phyloP scores from a whole-genome alignment of 805 yeast species.

The Candida ficus region DNA sequence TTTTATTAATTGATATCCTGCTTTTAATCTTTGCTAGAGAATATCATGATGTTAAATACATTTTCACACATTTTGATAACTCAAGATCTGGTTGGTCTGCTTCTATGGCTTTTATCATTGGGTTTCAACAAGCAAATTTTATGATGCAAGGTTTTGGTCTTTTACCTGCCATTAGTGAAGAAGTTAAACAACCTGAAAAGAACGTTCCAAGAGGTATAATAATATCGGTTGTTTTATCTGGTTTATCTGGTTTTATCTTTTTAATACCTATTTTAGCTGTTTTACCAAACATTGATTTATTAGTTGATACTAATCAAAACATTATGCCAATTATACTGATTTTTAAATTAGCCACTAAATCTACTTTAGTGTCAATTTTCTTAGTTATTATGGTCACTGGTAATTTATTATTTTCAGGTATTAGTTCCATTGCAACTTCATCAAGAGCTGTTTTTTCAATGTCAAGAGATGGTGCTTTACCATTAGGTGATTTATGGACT shows the following conservation, averaged over 20 bases:
- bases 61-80: slow-evolving; percentile 65
- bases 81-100: slow-evolving; percentile 73
- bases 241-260: slow-evolving; percentile 66
- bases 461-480: slow-evolving; percentile 80
- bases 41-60: slow-evolving; percentile 54
- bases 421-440: slow-evolving; percentile 76
- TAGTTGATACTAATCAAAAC: slow-evolving; percentile 51
- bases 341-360: slow-evolving; percentile 65
- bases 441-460: slow-evolving; percentile 79
- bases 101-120: slow-evolving; percentile 66
- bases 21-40: slow-evolving; percentile 50
- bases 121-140: slow-evolving; percentile 73
- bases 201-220: slow-evolving; percentile 73
- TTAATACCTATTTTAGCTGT: slow-evolving; percentile 68
- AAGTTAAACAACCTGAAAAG: slow-evolving; percentile 68
- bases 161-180: slow-evolving; percentile 78
- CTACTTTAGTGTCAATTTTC: slow-evolving; percentile 62
- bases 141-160: slow-evolving; percentile 82
- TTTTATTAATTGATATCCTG: slow-evolving; percentile 59
- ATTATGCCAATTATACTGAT: slow-evolving; percentile 77
- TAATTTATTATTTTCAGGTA: slow-evolving; percentile 68
- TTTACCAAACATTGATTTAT: slow-evolving; percentile 54
- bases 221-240: slow-evolving; percentile 57
- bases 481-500: slow-evolving; percentile 59
- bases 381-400: slow-evolving; percentile 63